Base-by-base conservation (phyloP, 768 basidiomycete genomes). In the Auricularia sp. region DNA sequence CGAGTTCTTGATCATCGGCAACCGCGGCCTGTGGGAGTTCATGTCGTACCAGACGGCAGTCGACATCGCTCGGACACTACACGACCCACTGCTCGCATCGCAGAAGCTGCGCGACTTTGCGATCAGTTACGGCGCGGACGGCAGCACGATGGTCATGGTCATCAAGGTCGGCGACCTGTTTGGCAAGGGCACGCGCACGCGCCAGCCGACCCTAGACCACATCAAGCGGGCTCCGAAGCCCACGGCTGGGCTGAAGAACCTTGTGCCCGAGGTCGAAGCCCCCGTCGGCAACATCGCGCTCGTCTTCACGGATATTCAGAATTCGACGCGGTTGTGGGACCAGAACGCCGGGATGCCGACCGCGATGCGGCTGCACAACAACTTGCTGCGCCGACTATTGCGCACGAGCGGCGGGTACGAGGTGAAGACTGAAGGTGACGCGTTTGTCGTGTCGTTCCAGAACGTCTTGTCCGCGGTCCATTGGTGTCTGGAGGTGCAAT, bases 361-460 rank as follows among this genome's bases (percentile, higher is more conserved):
- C 0, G 94, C 95, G 3, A 95, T 97, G 81, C 85, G 86, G 34
- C 75, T 93, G 68, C 97, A 99, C 76, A 95, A 98, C 72, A 81
- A 77, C 61, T 80, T 98, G 29, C 81, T 98, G 58, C 86, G 97
- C 23, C 83, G 95, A 5, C 87, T 89, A 66, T 78, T 98, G 36
- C 85, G 96, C 35, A 80, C 89, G 51, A 95, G 94, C 70, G 94
- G 94, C 35, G 97, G 97, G 1, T 99, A 98, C 74, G 93, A 98
- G 76, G 96, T 98, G 71, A 99, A 99, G 77, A 99, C 97, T 11
- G 97, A 99, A 86, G 97, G 97, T 35, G 97, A 98, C 71, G 87
- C 96, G 0, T 99, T 99, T 80, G 95, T 99, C 91, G 94, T 94
- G 62, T 93, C 96, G 23, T 99, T 99, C 82, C 90, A 92, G 2